Base-by-base conservation (phyloP, 106 monocot species). In the Platanthera zijinensis region DNA sequence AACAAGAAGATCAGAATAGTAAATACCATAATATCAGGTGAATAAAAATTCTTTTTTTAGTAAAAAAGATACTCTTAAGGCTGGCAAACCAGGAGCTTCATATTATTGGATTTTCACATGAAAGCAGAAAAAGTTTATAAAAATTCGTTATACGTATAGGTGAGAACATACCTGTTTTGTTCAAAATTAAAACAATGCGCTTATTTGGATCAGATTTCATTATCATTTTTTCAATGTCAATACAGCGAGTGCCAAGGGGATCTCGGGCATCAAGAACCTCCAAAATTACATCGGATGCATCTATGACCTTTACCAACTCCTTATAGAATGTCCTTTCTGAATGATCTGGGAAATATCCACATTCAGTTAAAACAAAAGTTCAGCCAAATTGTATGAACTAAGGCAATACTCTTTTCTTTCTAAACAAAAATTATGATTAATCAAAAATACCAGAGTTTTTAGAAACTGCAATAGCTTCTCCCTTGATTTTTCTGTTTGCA, bases 191-290 rank as follows among this genome's bases (percentile, higher is more conserved):
- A 49, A 99, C 88, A 83, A 99, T 79, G 7, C 86, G 86, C 76
- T 99, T 99, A 73, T 83, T 92, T 47, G 97, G 97, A 84, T 94
- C 94, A 1, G 86, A 76, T 77, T 94, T 91, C 76, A 85, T 71
- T 50, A 92, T 79, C 91, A 92, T 84, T 81, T 94, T 99, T 84
- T 99, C 97, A 85, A 99, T 86, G 77, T 99, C 94, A 77, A 88
- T 6, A 21, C 91, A 99, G 50, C 97, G 91, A 75, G 91, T 92
- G 47, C 97, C 97, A 74, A 99, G 89, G 25, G 97, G 97, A 86
- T 99, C 94, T 32, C 97, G 78, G 74, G 97, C 94, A 88, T 99
- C 97, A 52, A 99, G 85, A 78, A 99, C 97, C 85, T 99, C 97
- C 79, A 99, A 73, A 22, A 99, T 94, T n/a, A 99, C 94, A 92